These are phyloP conservation scores for Parsonsia alboflavescens DNA, from an alignment of 257 asterid genomes.

Conservation along the genomic window DNA sequence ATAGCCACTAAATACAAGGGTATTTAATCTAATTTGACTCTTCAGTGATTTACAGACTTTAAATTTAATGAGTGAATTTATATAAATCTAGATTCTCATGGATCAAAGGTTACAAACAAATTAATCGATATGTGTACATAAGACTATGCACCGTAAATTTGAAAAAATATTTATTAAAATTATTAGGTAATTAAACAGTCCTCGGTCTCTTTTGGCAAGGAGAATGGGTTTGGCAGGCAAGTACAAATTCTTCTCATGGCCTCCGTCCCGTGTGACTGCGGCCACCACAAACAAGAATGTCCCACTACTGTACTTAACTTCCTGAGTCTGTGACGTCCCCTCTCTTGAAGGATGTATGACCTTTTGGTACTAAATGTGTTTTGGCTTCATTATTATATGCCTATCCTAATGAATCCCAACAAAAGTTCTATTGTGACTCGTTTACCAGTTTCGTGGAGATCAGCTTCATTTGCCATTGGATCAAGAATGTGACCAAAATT, in stretches of 20 bases:
- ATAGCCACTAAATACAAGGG: too few relatives aligned
- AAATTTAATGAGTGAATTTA: too few relatives aligned
- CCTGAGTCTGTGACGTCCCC: conserved; percentile 16
- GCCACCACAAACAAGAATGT: conserved; percentile 6
- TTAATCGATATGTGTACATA: too few relatives aligned
- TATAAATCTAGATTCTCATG: too few relatives aligned
- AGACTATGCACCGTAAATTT: too few relatives aligned
- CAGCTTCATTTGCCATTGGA: not conserved
- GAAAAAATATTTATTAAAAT: too few relatives aligned
- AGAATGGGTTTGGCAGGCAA: not conserved
- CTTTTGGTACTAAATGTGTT: conserved; percentile 14
- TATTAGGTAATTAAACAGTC: too few relatives aligned
- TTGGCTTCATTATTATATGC: too few relatives aligned
- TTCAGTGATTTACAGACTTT: too few relatives aligned
- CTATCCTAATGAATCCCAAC: not conserved
- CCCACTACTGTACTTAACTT: conserved; percentile 20
- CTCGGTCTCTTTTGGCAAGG: not conserved
- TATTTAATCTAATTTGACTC: too few relatives aligned
- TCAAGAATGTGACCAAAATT: not conserved
- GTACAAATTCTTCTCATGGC: too few relatives aligned
- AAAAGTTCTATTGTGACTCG: not conserved
- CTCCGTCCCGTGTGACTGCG: not conserved
- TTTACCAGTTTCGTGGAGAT: not conserved
- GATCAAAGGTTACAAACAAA: too few relatives aligned
- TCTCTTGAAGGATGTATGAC: conserved; percentile 9